phyloP scores from a whole-genome alignment of 2,329 filamentous ascomycete genomes.

The Arthrinium phaeospermum region DNA sequence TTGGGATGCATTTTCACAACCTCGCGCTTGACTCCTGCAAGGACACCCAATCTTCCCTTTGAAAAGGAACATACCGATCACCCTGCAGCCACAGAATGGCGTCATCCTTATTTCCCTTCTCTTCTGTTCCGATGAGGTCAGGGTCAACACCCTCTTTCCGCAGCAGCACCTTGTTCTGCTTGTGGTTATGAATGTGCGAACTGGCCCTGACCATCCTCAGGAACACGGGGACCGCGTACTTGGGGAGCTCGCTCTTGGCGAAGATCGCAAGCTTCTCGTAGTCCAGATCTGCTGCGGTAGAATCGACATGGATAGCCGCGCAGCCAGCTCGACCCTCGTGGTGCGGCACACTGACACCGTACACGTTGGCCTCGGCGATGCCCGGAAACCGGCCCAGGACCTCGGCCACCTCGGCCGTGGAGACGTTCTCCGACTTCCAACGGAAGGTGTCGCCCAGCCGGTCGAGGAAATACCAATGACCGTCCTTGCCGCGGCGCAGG shows the following conservation, averaged over 20 bases:
- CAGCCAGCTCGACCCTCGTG: conserved; percentile 44
- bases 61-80: conserved; percentile 38
- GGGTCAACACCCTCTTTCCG: conserved; percentile 44
- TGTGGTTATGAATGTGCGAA: conserved; percentile 46
- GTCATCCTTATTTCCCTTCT: conserved; percentile 30
- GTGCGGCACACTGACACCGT: conserved; percentile 42
- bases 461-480: conserved; percentile 70
- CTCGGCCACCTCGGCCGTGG: conserved; percentile 45
- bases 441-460: conserved; percentile 71
- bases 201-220: conserved; percentile 40
- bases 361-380: conserved; percentile 44
- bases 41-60: conserved; percentile 38
- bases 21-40: conserved; percentile 35
- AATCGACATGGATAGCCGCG: conserved; percentile 42
- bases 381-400: conserved; percentile 41
- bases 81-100: conserved; percentile 39
- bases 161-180: conserved; percentile 45
- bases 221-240: conserved; percentile 46
- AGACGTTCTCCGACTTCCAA: conserved; percentile 56
- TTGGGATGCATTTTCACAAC: not conserved
- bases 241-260: conserved; percentile 38
- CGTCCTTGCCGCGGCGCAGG: conserved; percentile 61
- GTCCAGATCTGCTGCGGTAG: conserved; percentile 36
- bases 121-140: conserved; percentile 35
- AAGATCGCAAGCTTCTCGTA: conserved; percentile 40